A percentile compares a stretch with the other conserved stretches of the same genome.
phyloP scores from a whole-genome alignment of 352 stramenopile species.

The Globisporangium viniferum region DNA sequence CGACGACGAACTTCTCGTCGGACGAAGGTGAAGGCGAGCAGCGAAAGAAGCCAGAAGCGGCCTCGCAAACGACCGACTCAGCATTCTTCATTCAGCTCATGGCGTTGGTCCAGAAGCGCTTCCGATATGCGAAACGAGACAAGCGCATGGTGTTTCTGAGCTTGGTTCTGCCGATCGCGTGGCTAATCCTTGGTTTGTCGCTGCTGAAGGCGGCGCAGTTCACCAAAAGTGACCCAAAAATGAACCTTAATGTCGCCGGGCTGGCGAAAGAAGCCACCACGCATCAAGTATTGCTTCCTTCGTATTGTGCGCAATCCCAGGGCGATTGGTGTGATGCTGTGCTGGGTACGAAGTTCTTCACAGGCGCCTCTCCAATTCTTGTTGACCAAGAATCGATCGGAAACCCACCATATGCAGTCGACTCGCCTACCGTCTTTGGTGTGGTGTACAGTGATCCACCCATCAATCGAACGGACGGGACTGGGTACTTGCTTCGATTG shows the following conservation, averaged over 20 bases:
- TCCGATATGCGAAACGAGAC: constrained; percentile 85
- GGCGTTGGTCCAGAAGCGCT: constrained; percentile 84
- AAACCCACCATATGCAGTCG: constrained; percentile 17
- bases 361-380: constrained; percentile 7
- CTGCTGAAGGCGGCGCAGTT: constrained; percentile 34
- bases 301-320: constrained; percentile 10
- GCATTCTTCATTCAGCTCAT: constrained; percentile 79
- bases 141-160: constrained; percentile 79
- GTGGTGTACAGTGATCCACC: constrained; percentile 21
- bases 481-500: constrained; percentile 27
- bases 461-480: constrained; percentile 23
- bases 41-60: constrained; percentile 10
- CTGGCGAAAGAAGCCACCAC: constrained; percentile 11
- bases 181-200: constrained; percentile 67
- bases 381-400: neutral
- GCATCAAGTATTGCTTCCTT: constrained; percentile 13
- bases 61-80: neutral
- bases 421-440: constrained; percentile 24
- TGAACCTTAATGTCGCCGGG: constrained; percentile 9
- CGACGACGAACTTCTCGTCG: constrained; percentile 21
- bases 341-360: constrained; percentile 1
- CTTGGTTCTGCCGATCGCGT: constrained; percentile 59
- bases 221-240: constrained; percentile 29
- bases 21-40: constrained; percentile 23
- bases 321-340: constrained; percentile 12